Base-by-base conservation (phyloP, 164 flowering plant genomes). In the Stephania japonica region DNA sequence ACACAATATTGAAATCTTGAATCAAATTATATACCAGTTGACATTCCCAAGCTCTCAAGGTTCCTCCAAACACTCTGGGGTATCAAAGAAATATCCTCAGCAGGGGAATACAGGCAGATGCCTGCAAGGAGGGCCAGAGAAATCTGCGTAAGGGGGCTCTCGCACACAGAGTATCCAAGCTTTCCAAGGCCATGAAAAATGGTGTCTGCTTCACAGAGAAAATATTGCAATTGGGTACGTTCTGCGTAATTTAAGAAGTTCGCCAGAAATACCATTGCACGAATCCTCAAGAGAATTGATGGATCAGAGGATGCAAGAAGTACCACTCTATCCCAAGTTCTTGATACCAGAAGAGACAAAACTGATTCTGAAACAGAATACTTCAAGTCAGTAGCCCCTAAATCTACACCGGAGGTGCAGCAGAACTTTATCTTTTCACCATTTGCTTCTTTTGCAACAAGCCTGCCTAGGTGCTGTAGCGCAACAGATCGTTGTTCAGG, bases 401-500 rank as follows among this genome's bases (percentile, higher is more conserved):
- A 62, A 24, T 76, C 77, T 69, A 70, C 59, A 50, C 14, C 14
- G 50, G 69, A 43, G 59, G 68, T 65, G 69, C 80, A 79, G 53
- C 73, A 68, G 27, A 75, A 72, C 23, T 70, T 38, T 14, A 69
- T 70, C 67, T 67, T 59, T 65, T 75, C 87, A 68, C 80, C 82
- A 78, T 75, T 73, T 68, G 75, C 43, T 79, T 84, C 85, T 75
- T 84, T 83, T 68, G 89, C 88, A 41, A 88, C 84, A 73, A 90
- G 83, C 75, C 84, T 84, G 41, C 87, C 84, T 42, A 93, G 83
- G 72, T 87, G 90, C 80, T 84, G 77, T 63, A 93, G 81, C 13
- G 92, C 93, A 75, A 89, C 77, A 78, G 80, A 84, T 1, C 91
- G 86, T 68, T 89, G 98, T 80, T 93, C 98, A 14, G 98, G 97